Evolutionary conservation across 164 flowering plant genomes (phyloP).

Genomic region (Tetrastigma voinierianum): DNA sequence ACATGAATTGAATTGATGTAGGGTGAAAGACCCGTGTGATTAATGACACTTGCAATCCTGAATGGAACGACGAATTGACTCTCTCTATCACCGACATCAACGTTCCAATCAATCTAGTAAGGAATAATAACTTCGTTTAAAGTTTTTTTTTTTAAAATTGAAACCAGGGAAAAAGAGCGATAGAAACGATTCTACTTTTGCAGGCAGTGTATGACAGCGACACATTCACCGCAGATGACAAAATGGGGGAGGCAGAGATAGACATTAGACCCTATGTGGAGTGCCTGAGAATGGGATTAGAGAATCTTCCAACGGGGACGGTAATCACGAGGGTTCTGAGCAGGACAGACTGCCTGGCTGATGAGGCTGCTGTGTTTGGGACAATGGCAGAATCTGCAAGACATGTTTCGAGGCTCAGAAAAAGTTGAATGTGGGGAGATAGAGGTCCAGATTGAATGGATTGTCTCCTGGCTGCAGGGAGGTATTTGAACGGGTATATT

Average conservation of each 20-base stretch:
- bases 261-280: conserved; percentile 42
- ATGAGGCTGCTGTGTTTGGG: conserved; percentile 41
- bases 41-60: conserved; percentile 38
- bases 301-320: conserved; percentile 26
- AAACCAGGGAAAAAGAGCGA: not conserved
- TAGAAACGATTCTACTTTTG: not conserved
- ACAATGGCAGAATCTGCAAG: conserved; percentile 40
- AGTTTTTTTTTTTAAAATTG: not conserved
- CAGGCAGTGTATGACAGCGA: conserved; percentile 60
- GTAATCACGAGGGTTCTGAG: conserved; percentile 28
- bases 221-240: conserved; percentile 46
- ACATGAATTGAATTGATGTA: conserved; percentile 23
- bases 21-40: conserved; percentile 45
- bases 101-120: conserved; percentile 30
- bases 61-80: conserved; percentile 48
- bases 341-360: conserved; percentile 31
- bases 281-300: conserved; percentile 27
- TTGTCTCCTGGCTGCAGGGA: conserved; percentile 16
- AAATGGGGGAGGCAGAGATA: conserved; percentile 57
- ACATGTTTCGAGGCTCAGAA: conserved; percentile 37
- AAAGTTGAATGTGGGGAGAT: conserved; percentile 47
- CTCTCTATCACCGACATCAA: conserved; percentile 25
- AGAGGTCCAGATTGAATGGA: conserved; percentile 35
- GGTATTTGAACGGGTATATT: not conserved
- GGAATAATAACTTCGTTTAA: not conserved